Conservation (phyloP, 106 monocot species). For the Acanthochlamys bracteata region DNA sequence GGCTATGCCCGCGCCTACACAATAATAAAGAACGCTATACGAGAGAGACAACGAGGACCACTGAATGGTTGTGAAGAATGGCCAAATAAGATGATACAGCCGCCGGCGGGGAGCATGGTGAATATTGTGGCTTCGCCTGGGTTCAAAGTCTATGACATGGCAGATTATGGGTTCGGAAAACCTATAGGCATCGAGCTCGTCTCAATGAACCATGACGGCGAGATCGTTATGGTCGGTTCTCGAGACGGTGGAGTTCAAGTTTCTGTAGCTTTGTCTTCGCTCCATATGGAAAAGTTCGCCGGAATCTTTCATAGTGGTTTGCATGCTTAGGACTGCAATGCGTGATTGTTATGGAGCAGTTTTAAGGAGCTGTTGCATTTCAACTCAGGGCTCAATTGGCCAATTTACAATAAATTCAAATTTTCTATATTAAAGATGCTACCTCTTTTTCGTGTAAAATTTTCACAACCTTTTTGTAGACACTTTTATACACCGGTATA, state of each 20-base stretch:
- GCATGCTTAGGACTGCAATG: neutral
- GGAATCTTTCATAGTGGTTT: neutral
- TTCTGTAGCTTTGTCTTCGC: neutral
- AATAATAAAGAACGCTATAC: neutral
- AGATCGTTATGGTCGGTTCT: neutral
- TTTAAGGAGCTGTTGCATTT: too few relatives aligned
- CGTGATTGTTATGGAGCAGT: too few relatives aligned
- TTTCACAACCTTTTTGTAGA: too few relatives aligned
- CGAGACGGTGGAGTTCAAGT: neutral
- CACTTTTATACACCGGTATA: too few relatives aligned
- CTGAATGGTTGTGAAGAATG: neutral
- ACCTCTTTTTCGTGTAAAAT: too few relatives aligned
- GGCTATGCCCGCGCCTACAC: neutral
- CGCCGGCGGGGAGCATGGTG: neutral
- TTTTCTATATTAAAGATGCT: too few relatives aligned
- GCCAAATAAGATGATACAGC: neutral
- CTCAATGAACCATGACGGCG: neutral
- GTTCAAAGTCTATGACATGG: neutral
- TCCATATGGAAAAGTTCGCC: neutral
- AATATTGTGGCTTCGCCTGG: neutral
- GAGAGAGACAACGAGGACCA: neutral
- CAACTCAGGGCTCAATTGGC: too few relatives aligned
- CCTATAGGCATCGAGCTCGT: neutral
- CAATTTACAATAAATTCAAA: too few relatives aligned
- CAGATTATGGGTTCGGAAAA: neutral